Base-by-base conservation (phyloP, 148 eudicot species). In the Chenopodium suecicum region DNA sequence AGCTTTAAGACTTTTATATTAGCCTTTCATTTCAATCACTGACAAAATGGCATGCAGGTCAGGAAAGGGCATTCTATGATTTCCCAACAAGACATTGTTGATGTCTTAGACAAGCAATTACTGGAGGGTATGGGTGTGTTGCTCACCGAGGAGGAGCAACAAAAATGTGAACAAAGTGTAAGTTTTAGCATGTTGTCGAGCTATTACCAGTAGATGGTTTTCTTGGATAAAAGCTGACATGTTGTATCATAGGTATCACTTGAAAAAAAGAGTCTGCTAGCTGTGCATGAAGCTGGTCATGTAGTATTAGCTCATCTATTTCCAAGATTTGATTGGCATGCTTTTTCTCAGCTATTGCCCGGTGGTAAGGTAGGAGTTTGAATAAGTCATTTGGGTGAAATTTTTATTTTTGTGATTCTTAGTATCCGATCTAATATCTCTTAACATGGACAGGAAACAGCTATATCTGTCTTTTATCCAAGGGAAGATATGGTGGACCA, bases 61-160 rank as follows among this genome's bases (percentile, higher is more conserved):
- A 89, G 97, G 77, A 95, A 91, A 87, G 98, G 95, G 46, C 97
- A 93, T 88, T 86, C 92, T 31, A 86, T 81, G 89, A 95, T 95
- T 81, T 90, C 54, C 85, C 98, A 95, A 84, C 86, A 93, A 82
- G 98, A 93, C 82, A 86, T 95, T 73, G 75, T 91, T 81, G 98
- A 95, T 73, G 98, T 95, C 60, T 85, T 95, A 80, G 97, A 95
- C 86, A 95, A 95, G 80, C 95, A 93, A 80, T 84, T 95, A 86
- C 98, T 94, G 44, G 97, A 94, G 92, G 98, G 98, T 66, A 91
- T 94, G 98, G 97, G 97, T 83, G 97, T 94, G 84, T 93, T 94
- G 37, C 92, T 94, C 73, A 94, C 98, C 1, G 98, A 94, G 82
- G 98, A 94, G 88, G 98, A 94, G 88, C 98, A 91, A 87, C 94